Conservation (phyloP, 192 early-diverging fungal species). For the Umbelopsis sp. region DNA sequence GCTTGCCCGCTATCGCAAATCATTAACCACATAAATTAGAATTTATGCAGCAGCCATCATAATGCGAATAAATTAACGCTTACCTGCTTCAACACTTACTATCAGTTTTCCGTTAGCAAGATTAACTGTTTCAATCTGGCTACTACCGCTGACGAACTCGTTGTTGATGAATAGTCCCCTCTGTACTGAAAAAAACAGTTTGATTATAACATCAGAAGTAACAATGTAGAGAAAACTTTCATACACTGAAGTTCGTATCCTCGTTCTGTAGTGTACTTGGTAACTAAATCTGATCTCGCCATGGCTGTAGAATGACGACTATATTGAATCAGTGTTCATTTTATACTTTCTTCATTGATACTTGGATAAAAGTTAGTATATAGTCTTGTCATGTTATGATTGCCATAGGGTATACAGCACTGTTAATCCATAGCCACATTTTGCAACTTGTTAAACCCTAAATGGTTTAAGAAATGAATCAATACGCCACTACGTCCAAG, state of each 20-base stretch:
- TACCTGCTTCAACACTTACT: conserved; percentile 43
- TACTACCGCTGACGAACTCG: conserved; percentile 48
- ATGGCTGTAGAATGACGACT: too few species aligned
- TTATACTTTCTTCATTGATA: too few species aligned
- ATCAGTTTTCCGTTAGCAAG: conserved; percentile 60
- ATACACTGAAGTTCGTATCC: background rate
- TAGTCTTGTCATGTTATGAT: too few species aligned
- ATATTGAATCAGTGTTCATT: too few species aligned
- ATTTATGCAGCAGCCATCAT: background rate
- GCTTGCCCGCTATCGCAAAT: conserved; percentile 34
- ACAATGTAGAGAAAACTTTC: background rate
- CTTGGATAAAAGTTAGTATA: too few species aligned
- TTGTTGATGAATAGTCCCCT: conserved; percentile 68
- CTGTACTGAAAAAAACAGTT: conserved; percentile 12
- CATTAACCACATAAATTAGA: background rate
- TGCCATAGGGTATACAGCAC: too few species aligned
- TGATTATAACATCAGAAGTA: background rate
- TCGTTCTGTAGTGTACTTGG: background rate
- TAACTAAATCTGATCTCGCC: background rate
- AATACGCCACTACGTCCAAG: too few species aligned
- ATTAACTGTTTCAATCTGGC: conserved; percentile 51
- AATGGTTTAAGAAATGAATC: too few species aligned
- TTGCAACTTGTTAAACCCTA: too few species aligned
- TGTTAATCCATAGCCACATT: too few species aligned
- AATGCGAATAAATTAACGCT: background rate